Conservation (phyloP, 805 yeast genomes). For the Saccharomycopsis sp. region DNA sequence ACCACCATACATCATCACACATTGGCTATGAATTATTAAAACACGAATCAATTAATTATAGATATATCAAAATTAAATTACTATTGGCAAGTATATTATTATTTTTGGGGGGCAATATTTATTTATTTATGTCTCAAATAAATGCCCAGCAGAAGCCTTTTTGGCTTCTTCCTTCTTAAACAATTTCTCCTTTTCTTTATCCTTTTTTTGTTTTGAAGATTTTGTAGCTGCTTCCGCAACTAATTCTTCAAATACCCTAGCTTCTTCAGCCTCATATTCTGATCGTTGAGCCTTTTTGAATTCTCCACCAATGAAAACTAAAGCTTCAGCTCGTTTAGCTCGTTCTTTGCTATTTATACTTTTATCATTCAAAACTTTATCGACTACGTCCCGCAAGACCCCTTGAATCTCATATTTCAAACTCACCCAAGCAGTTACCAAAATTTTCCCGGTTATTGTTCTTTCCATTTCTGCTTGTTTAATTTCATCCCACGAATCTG, state of each 20-base stretch:
- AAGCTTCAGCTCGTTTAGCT: constrained; percentile 69
- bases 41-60: too few species aligned
- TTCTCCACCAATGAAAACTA: constrained; percentile 62
- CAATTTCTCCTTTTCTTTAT: constrained; percentile 11
- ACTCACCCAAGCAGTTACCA: constrained; percentile 94
- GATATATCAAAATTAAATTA: too few species aligned
- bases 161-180: constrained; percentile 18
- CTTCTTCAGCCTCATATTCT: constrained; percentile 88
- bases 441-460: constrained; percentile 75
- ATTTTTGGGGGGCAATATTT: too few species aligned
- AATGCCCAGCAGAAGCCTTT: constrained; percentile 16
- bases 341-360: constrained; percentile 53
- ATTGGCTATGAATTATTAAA: too few species aligned
- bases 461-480: constrained; percentile 75
- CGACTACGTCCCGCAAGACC: constrained; percentile 77
- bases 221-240: constrained; percentile 77
- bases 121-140: constrained; percentile 10
- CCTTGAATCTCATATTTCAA: constrained; percentile 80
- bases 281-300: constrained; percentile 66
- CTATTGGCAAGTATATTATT: too few species aligned
- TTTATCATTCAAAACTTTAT: constrained; percentile 66
- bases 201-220: constrained; percentile 37
- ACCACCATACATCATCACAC: too few species aligned
- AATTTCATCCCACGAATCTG: constrained; percentile 46
- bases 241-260: constrained; percentile 81